Evolutionary conservation across 73 alveolate genomes (phyloP).

Genomic region (Paramecium caudatum): DNA sequence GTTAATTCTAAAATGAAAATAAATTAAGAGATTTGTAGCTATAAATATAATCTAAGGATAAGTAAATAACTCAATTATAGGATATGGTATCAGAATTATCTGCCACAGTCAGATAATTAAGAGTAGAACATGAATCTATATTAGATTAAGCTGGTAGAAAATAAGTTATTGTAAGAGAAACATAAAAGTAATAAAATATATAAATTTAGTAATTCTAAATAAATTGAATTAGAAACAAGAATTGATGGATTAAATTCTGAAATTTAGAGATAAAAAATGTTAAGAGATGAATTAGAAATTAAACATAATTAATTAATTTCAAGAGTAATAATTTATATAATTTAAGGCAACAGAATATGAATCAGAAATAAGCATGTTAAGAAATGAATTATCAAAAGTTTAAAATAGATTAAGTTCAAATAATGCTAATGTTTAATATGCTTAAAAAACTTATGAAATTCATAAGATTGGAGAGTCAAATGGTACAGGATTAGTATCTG

Average conservation of each 20-base stretch:
- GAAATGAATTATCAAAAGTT: background rate
- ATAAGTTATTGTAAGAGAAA: conserved; percentile 56
- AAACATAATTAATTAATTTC: conserved; percentile 50
- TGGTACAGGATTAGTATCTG: conserved; percentile 50
- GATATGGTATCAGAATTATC: conserved; percentile 26
- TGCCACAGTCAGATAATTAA: background rate
- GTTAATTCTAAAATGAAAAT: background rate
- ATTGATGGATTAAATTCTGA: conserved; percentile 36
- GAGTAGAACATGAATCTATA: conserved; percentile 19
- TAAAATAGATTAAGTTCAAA: conserved; percentile 10
- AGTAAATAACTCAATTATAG: background rate
- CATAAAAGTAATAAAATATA: conserved; percentile 30
- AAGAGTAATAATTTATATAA: conserved; percentile 8
- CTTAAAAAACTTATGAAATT: background rate
- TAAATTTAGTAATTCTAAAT: conserved; percentile 10
- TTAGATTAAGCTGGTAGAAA: background rate
- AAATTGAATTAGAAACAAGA: conserved; percentile 35
- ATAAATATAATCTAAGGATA: background rate
- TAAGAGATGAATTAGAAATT: conserved; percentile 15
- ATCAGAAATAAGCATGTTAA: conserved; percentile 36
- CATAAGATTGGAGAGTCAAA: background rate
- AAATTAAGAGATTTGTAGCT: background rate
- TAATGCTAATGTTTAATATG: background rate
- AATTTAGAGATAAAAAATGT: background rate
- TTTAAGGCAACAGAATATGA: conserved; percentile 55